Conservation (phyloP, 257 asterid genomes). For the Ajuga chamaepitys region DNA sequence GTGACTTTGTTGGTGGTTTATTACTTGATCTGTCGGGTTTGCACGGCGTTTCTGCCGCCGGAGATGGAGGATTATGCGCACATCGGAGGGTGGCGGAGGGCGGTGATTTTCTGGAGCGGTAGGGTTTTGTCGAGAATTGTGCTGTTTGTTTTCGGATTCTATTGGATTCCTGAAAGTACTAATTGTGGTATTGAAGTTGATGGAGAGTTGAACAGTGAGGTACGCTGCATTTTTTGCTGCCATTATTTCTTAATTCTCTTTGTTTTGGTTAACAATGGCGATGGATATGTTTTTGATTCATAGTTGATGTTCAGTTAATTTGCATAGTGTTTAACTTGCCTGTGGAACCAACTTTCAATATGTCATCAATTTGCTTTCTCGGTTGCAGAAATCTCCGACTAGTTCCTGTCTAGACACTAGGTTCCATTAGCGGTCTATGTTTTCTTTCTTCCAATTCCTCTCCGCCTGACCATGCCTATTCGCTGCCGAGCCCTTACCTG, state of each 20-base stretch:
- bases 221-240: conserved; percentile 8
- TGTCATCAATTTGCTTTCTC: too few species aligned
- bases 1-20: conserved; percentile 39
- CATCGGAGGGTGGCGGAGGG: conserved; percentile 85
- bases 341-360: too few species aligned
- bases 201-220: conserved; percentile 37
- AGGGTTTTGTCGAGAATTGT: conserved; percentile 55
- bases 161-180: conserved; percentile 52
- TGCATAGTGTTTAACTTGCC: background rate
- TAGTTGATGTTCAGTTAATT: background rate
- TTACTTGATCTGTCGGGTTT: conserved; percentile 68
- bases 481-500: too few species aligned
- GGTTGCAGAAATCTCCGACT: too few species aligned
- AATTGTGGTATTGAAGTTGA: conserved; percentile 19
- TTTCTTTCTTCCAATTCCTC: too few species aligned
- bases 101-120: conserved; percentile 56
- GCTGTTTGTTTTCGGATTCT: conserved; percentile 80
- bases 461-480: too few species aligned
- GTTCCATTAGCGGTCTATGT: too few species aligned
- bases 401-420: too few species aligned
- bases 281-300: background rate
- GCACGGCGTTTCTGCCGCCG: conserved; percentile 64
- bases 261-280: background rate
- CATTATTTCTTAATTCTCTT: background rate
- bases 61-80: conserved; percentile 83